These are phyloP conservation scores for Fusarium subglutinans DNA, from an alignment of 2,329 filamentous ascomycete species.

Conservation along the genomic window DNA sequence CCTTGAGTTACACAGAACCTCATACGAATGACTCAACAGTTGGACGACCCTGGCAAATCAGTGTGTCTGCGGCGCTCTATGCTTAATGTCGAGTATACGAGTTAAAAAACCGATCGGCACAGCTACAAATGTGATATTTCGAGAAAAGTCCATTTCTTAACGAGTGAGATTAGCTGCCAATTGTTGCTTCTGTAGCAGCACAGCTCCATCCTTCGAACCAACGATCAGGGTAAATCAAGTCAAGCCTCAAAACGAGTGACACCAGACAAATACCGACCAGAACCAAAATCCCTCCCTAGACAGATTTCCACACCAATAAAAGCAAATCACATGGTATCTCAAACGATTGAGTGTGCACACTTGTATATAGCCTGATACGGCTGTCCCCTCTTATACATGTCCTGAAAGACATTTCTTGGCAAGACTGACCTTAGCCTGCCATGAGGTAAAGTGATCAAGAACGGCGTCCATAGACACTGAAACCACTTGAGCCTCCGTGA, in stretches of 20 bases:
- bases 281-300: neutral
- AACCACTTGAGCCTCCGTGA: slow-evolving; percentile 23
- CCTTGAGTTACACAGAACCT: neutral
- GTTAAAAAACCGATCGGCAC: neutral
- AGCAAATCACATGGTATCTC: slow-evolving; percentile 28
- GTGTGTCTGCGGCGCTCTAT: neutral
- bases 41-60: neutral
- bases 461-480: slow-evolving; percentile 16
- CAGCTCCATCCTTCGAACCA: neutral
- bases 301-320: neutral
- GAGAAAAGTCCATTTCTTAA: neutral
- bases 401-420: slow-evolving; percentile 31
- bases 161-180: slow-evolving; percentile 2
- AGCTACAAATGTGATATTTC: neutral
- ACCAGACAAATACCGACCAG: neutral
- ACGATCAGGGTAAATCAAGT: neutral
- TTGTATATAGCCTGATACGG: slow-evolving; percentile 19
- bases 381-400: slow-evolving; percentile 32
- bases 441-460: neutral
- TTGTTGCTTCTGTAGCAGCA: neutral
- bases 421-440: neutral
- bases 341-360: slow-evolving; percentile 24
- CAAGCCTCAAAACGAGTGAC: slow-evolving; percentile 17
- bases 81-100: neutral
- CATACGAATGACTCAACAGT: neutral